A percentile compares a stretch with the other conserved stretches of the same genome.
Evolutionary conservation across 2,329 filamentous ascomycete genomes (phyloP).

Genomic region (Cladosporium sphaerospermum): DNA sequence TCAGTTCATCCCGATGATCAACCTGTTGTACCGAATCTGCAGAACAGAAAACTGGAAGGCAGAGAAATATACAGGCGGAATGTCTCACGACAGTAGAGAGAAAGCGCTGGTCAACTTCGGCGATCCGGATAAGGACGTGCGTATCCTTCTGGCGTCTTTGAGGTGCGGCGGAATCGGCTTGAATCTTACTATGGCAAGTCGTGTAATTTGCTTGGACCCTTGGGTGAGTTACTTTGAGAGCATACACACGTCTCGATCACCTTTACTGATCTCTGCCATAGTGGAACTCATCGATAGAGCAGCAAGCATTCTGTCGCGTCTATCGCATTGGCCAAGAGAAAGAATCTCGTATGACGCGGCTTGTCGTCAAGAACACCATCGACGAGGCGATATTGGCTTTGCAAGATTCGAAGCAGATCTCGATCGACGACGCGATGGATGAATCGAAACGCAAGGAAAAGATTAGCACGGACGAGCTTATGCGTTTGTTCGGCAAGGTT

Average conservation of each 20-base stretch:
- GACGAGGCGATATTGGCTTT: slow-evolving; percentile 52
- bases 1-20: slow-evolving; percentile 51
- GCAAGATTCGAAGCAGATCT: slow-evolving; percentile 49
- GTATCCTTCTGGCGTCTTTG: too few relatives aligned
- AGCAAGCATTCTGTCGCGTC: slow-evolving; percentile 51
- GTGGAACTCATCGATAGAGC: slow-evolving; percentile 30
- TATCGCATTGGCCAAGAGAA: slow-evolving; percentile 60
- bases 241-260: slow-evolving; percentile 42
- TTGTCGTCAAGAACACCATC: slow-evolving; percentile 51
- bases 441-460: slow-evolving; percentile 33
- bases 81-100: slow-evolving; percentile 39
- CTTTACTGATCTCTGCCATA: slow-evolving; percentile 27
- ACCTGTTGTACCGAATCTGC: slow-evolving; percentile 48
- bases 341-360: slow-evolving; percentile 52
- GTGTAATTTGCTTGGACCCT: slow-evolving; percentile 44
- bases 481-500: slow-evolving; percentile 42
- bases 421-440: slow-evolving; percentile 39
- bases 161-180: too few relatives aligned
- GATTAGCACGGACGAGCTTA: slow-evolving; percentile 35
- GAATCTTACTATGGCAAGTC: too few relatives aligned
- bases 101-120: slow-evolving; percentile 34
- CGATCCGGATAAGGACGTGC: too few relatives aligned
- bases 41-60: slow-evolving; percentile 43
- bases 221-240: slow-evolving; percentile 34
- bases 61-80: slow-evolving; percentile 46